These are phyloP conservation scores for Athelia sp. DNA, from an alignment of 1,284 basidiomycete species.

Conservation along the genomic window DNA sequence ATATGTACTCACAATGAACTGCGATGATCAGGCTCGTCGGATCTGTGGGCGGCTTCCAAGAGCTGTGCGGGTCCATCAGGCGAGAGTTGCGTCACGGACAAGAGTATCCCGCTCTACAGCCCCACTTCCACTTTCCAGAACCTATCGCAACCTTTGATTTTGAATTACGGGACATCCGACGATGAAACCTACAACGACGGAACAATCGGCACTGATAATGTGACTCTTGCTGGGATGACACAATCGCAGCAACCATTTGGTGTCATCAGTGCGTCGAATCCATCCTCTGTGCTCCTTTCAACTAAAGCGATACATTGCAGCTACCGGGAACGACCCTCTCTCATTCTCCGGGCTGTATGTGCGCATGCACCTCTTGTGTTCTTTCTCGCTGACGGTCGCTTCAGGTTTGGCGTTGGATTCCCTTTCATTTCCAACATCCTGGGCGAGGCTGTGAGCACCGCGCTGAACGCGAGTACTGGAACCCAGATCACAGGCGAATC, in stretches of 20 bases:
- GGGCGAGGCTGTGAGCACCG: too few relatives aligned
- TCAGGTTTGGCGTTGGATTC: too few relatives aligned
- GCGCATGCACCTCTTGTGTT: too few relatives aligned
- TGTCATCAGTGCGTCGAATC: not conserved
- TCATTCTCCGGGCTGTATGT: not conserved
- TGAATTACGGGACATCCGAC: not conserved
- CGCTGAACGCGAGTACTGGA: not conserved
- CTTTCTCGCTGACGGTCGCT: not conserved
- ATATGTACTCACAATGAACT: not conserved
- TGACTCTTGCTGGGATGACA: not conserved
- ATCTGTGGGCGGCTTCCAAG: not conserved
- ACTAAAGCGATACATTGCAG: not conserved
- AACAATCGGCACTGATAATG: not conserved
- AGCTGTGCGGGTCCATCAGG: not conserved
- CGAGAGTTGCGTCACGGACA: not conserved
- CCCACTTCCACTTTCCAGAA: not conserved
- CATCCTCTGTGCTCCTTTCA: not conserved
- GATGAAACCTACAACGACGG: too few relatives aligned
- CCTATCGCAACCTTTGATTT: not conserved
- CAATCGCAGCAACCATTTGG: not conserved
- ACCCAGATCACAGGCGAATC: not conserved
- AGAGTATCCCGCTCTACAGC: not conserved
- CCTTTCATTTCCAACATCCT: too few relatives aligned
- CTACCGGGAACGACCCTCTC: not conserved
- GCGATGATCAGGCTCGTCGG: not conserved